Evolutionary conservation across 345 rosid species (phyloP), one percentile per base, ranked within the genome.

Genomic region (Cardamine resedifolia): DNA sequence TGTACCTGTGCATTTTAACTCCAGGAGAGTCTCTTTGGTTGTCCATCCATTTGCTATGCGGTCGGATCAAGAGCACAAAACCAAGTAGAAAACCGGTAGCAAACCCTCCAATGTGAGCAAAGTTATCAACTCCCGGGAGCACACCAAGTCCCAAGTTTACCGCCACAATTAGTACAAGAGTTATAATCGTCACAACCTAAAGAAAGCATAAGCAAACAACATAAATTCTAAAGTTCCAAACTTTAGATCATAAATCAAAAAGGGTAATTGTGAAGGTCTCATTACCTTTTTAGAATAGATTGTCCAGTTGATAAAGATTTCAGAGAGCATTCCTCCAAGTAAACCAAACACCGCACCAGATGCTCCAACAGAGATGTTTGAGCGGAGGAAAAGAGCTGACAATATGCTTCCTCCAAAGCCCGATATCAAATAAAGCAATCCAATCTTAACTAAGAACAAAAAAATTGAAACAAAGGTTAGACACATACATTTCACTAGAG

Each of bases 271-370:
- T 14, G 60, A 45, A 45, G 38, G 31, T n/a, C 45, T 53, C 2
- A 7, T 19, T 79, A 91, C 99, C 96, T 91, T 95, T 68, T 88
- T 83, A 18, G 88, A 81, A 77, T 95, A 91, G n/a, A 90, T 95
- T 2, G 96, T 81, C 99, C 99, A 95, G 39, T 95, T 95, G 38
- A 90, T 90, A 52, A 95, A 86, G 74, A 95, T 96, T 77, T 95
- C 99, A 44, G 99, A 91, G 11, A 95, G 97, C 97, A 95, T 91
- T 71, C 89, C 87, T 36, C 99, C 99, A 16, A 95, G 90, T 58
- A 95, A 81, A 51, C 97, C 99, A 83, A 95, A 91, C 28, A 95
- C 89, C 0, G 96, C 96, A 81, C 99, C 99, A 44, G 99, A 95
- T 34, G 99, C 99, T 67, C 99, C 99, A 56, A 95, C 99, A 0